phyloP scores from a whole-genome alignment of 2,329 filamentous ascomycete species.

The Claviceps humidiphila region DNA sequence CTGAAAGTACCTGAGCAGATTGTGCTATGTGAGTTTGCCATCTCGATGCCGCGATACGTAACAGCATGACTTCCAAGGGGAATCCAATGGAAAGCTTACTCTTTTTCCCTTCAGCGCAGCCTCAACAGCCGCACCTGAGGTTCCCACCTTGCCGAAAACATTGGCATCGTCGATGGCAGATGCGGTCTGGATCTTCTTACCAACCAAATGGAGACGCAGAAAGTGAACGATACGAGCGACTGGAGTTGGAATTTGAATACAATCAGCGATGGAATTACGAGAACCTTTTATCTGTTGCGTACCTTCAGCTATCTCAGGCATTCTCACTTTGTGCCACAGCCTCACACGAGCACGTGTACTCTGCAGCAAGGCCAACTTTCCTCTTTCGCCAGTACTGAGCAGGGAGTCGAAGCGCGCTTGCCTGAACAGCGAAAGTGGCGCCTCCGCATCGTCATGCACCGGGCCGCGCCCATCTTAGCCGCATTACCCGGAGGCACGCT shows the following conservation, averaged over 20 bases:
- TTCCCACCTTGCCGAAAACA: slow-evolving; percentile 85
- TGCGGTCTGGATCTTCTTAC: slow-evolving; percentile 61
- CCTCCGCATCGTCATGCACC: background rate
- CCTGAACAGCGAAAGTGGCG: background rate
- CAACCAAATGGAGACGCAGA: slow-evolving; percentile 69
- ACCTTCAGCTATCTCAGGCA: slow-evolving; percentile 55
- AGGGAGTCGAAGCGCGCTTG: too few species aligned
- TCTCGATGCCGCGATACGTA: too few species aligned
- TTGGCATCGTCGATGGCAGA: slow-evolving; percentile 66
- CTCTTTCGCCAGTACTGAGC: too few species aligned
- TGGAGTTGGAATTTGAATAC: slow-evolving; percentile 14
- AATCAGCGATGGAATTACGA: background rate
- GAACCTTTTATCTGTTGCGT: slow-evolving; percentile 1
- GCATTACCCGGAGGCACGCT: slow-evolving; percentile 9
- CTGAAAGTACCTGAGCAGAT: slow-evolving; percentile 36
- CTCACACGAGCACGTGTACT: background rate
- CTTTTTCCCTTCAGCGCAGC: slow-evolving; percentile 63
- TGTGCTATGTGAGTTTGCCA: background rate
- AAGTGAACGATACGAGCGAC: slow-evolving; percentile 80
- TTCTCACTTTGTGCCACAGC: slow-evolving; percentile 16
- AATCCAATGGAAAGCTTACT: slow-evolving; percentile 13
- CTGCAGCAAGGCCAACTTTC: background rate
- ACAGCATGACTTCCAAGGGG: too few species aligned
- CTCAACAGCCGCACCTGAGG: slow-evolving; percentile 60
- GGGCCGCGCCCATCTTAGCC: background rate